Evolutionary conservation across 352 stramenopile genomes (phyloP).

Genomic region (Globisporangium alternatum): DNA sequence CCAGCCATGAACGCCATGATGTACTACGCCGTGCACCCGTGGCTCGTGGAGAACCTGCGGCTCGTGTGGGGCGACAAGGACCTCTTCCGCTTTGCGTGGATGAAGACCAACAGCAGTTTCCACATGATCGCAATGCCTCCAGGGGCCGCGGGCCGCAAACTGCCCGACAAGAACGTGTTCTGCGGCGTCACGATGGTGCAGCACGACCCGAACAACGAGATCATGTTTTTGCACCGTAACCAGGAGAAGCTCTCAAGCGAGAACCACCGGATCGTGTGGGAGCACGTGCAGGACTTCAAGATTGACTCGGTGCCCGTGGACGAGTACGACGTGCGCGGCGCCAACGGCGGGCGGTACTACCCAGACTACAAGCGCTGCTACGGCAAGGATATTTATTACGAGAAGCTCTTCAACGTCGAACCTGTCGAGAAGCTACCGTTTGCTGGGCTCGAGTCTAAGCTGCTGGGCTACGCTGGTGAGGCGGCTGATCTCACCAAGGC

Average conservation of each 20-base stretch:
- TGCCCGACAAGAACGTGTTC: slow-evolving; percentile 49
- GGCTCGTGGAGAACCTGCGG: slow-evolving; percentile 39
- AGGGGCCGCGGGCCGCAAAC: slow-evolving; percentile 40
- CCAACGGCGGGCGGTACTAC: slow-evolving; percentile 54
- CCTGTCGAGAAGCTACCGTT: slow-evolving; percentile 41
- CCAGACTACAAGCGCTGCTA: slow-evolving; percentile 57
- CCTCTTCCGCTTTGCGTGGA: slow-evolving; percentile 74
- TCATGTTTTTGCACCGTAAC: slow-evolving; percentile 70
- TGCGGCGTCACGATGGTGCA: slow-evolving; percentile 77
- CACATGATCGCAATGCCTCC: slow-evolving; percentile 57
- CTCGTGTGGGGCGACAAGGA: slow-evolving; percentile 81
- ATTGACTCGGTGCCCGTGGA: slow-evolving; percentile 28
- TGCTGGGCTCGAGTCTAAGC: slow-evolving; percentile 32
- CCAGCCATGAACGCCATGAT: slow-evolving; percentile 57
- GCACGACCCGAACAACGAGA: slow-evolving; percentile 39
- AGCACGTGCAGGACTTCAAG: slow-evolving; percentile 51
- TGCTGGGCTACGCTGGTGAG: slow-evolving; percentile 42
- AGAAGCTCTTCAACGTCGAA: slow-evolving; percentile 47
- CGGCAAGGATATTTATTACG: slow-evolving; percentile 70
- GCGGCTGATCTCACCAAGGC: slow-evolving; percentile 25
- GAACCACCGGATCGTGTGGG: slow-evolving; percentile 39
- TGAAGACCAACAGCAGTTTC: slow-evolving; percentile 60
- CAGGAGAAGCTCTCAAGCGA: slow-evolving; percentile 55
- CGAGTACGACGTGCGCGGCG: slow-evolving; percentile 55
- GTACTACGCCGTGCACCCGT: slow-evolving; percentile 52